Percentiles rank a stretch among this genome's conserved stretches.
Conservation (phyloP, 495 filamentous ascomycete species). For the Jackrogersella minutella region DNA sequence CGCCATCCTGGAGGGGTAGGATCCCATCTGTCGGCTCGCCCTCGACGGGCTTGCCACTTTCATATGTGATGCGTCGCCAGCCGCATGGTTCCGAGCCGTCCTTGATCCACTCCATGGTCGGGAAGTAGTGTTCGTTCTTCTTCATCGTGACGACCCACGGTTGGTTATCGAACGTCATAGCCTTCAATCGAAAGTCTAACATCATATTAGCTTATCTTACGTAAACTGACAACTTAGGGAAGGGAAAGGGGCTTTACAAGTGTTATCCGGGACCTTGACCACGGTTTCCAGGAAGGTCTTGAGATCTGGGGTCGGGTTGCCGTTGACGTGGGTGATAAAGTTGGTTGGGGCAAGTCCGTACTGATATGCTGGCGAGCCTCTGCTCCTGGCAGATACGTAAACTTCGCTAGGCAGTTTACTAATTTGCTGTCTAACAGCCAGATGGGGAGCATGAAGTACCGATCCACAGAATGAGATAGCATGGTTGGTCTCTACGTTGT, state of each 20-base stretch:
- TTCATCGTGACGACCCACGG: conserved; percentile 99
- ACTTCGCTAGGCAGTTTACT: conserved; percentile 94
- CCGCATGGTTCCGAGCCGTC: conserved; percentile 67
- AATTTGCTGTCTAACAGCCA: conserved; percentile 97
- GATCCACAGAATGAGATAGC: conserved; percentile 96
- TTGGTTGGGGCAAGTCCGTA: conserved; percentile 95
- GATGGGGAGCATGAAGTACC: conserved; percentile 90
- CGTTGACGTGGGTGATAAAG: conserved; percentile 96
- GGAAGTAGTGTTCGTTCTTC: conserved; percentile 99
- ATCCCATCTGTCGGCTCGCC: conserved; percentile 59
- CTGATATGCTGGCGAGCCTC: conserved; percentile 88
- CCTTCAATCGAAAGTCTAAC: conserved; percentile 85
- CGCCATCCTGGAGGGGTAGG: conserved; percentile 40
- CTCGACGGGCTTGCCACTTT: conserved; percentile 60
- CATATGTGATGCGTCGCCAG: conserved; percentile 77
- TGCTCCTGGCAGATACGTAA: conserved; percentile 87
- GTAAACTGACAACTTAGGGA: neutral
- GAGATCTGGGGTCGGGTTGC: conserved; percentile 79
- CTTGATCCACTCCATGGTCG: conserved; percentile 86
- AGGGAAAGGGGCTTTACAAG: conserved; percentile 62
- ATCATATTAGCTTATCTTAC: conserved; percentile 21
- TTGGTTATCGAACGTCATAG: conserved; percentile 96
- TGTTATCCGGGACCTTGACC: conserved; percentile 90
- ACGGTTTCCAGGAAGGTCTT: conserved; percentile 80
- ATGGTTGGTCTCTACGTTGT: conserved; percentile 89